Evolutionary conservation across 495 filamentous ascomycete genomes (phyloP).

Genomic region (Antarctomyces pellizariae): DNA sequence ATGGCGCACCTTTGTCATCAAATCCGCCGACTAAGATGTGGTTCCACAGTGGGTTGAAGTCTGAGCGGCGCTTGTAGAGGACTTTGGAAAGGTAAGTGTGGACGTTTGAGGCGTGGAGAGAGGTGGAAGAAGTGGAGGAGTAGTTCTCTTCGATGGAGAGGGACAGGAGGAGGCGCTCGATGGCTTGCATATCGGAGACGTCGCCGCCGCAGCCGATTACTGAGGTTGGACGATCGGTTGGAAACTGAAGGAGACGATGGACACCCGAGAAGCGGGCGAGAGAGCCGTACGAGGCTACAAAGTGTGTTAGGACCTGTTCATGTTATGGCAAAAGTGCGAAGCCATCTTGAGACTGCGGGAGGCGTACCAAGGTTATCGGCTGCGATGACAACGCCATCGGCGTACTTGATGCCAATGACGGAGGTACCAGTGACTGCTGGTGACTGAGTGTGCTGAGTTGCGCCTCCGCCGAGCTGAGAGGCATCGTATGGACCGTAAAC

Average conservation of each 20-base stretch:
- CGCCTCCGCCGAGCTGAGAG: conserved; percentile 36
- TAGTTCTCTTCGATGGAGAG: conserved; percentile 83
- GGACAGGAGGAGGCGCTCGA: conserved; percentile 68
- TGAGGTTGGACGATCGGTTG: conserved; percentile 36
- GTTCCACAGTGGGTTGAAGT: conserved; percentile 98
- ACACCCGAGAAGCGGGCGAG: conserved; percentile 92
- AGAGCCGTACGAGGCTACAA: conserved; percentile 81
- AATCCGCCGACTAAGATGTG: conserved; percentile 73
- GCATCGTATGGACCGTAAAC: conserved; percentile 80
- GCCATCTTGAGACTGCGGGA: conserved; percentile 1
- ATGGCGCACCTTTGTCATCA: conserved; percentile 57
- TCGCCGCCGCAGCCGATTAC: conserved; percentile 81
- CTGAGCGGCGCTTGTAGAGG: conserved; percentile 76
- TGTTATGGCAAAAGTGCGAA: not conserved
- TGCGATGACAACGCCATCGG: conserved; percentile 84
- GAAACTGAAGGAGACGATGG: conserved; percentile 69
- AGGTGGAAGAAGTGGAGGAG: conserved; percentile 17
- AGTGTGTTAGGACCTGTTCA: conserved; percentile 5
- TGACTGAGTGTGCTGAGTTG: conserved; percentile 67
- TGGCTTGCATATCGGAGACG: conserved; percentile 95
- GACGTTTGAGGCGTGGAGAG: conserved; percentile 72
- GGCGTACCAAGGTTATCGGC: conserved; percentile 79
- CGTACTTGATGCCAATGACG: conserved; percentile 82
- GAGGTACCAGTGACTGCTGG: conserved; percentile 93
- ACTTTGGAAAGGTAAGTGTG: conserved; percentile 91